Conservation (phyloP, 352 stramenopile species). For the Globisporangium solare region DNA sequence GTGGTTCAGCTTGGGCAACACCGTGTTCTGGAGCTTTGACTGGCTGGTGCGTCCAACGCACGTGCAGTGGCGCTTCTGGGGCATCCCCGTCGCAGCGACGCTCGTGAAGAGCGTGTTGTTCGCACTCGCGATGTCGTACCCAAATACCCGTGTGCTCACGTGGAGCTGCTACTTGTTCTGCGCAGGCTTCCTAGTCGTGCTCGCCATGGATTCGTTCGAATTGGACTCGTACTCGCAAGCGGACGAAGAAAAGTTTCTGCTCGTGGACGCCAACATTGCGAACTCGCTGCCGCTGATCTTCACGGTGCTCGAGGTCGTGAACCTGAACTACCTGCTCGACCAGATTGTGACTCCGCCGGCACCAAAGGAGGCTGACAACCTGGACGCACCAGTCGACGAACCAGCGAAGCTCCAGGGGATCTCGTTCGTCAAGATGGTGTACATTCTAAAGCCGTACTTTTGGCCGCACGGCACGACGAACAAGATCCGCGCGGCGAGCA, state of each 20-base stretch:
- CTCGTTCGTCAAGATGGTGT: constrained; percentile 79
- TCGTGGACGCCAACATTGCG: constrained; percentile 70
- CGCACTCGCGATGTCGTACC: constrained; percentile 41
- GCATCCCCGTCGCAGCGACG: constrained; percentile 60
- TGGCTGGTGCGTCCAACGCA: constrained; percentile 48
- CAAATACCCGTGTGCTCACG: constrained; percentile 28
- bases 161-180: constrained; percentile 50
- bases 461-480: constrained; percentile 72
- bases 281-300: constrained; percentile 84
- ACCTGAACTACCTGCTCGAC: constrained; percentile 61
- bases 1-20: constrained; percentile 42
- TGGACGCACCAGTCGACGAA: constrained; percentile 16
- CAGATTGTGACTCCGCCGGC: constrained; percentile 35
- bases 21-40: constrained; percentile 24
- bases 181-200: constrained; percentile 47
- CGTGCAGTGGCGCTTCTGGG: constrained; percentile 71
- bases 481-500: constrained; percentile 82
- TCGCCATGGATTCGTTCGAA: constrained; percentile 70
- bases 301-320: constrained; percentile 78
- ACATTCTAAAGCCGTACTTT: constrained; percentile 87
- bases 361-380: constrained; percentile 20
- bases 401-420: constrained; percentile 43
- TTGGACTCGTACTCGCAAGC: constrained; percentile 60
- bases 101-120: constrained; percentile 60
- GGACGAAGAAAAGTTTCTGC: constrained; percentile 42